Conservation (phyloP, 768 basidiomycete genomes). For the Rhodotorula babjevae region DNA sequence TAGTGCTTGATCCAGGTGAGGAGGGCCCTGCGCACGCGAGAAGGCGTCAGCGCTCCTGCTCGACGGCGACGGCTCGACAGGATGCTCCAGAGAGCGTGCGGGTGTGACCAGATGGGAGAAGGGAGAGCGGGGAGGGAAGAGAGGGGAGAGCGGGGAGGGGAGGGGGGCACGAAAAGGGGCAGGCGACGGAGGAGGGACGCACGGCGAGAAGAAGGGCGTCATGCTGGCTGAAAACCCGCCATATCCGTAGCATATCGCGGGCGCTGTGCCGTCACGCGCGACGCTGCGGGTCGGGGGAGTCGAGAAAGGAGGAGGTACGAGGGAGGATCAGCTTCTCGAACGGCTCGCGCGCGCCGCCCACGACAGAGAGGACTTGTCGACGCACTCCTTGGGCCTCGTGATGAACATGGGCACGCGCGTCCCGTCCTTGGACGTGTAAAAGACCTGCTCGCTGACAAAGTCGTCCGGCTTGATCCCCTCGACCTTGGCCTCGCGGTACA, state of each 20-base stretch:
- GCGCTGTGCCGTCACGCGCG: slow-evolving; percentile 61
- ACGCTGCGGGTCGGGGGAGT: background rate
- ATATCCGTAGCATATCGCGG: slow-evolving; percentile 74
- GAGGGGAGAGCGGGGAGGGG: too few relatives aligned
- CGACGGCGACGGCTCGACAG: background rate
- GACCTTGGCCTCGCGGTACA: slow-evolving; percentile 59
- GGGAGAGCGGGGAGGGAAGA: too few relatives aligned
- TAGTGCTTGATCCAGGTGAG: slow-evolving; percentile 71
- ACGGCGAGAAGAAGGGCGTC: slow-evolving; percentile 65
- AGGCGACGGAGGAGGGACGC: background rate
- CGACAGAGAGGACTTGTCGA: background rate
- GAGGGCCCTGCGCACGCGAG: slow-evolving; percentile 46
- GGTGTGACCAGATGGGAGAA: too few relatives aligned
- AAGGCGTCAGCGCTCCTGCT: background rate
- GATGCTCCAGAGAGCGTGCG: too few relatives aligned
- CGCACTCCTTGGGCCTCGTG: slow-evolving; percentile 61
- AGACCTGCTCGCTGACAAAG: slow-evolving; percentile 69
- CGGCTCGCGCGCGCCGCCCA: background rate
- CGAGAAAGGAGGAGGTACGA: too few relatives aligned
- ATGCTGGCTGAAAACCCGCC: slow-evolving; percentile 63
- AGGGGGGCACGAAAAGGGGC: too few relatives aligned
- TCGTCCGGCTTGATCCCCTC: slow-evolving; percentile 63
- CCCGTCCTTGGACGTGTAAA: slow-evolving; percentile 73
- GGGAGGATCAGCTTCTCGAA: too few relatives aligned
- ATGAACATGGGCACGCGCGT: slow-evolving; percentile 81